phyloP scores from a whole-genome alignment of 1,139 yeast species.

The Geotrichum reessii region DNA sequence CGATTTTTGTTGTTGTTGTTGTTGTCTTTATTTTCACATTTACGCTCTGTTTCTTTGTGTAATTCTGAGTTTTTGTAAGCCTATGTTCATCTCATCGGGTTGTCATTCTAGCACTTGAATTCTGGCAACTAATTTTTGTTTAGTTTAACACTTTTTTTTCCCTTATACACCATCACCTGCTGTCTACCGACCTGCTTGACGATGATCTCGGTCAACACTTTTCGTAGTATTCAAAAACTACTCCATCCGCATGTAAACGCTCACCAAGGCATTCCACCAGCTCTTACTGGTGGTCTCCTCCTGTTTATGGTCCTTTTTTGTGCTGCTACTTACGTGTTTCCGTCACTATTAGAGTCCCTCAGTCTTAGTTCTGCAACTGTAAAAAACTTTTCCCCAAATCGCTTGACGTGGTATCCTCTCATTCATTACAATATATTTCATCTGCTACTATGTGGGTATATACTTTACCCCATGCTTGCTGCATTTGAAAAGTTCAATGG shows the following conservation, averaged over 20 bases:
- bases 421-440: constrained; percentile 61
- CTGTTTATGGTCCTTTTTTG: constrained; percentile 48
- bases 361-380: constrained; percentile 54
- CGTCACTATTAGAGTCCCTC: constrained; percentile 37
- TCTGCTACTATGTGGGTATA: constrained; percentile 55
- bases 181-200: background rate
- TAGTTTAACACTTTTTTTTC: background rate
- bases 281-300: constrained; percentile 59
- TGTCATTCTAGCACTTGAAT: background rate
- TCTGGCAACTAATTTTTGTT: background rate
- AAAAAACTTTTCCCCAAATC: constrained; percentile 41
- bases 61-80: background rate
- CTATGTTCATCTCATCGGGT: background rate
- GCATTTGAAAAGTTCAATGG: constrained; percentile 70
- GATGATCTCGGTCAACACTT: constrained; percentile 8
- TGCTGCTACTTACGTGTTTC: constrained; percentile 34
- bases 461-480: constrained; percentile 57
- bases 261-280: constrained; percentile 44
- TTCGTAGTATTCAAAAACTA: constrained; percentile 7
- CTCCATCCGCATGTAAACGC: constrained; percentile 13
- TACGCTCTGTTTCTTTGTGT: background rate
- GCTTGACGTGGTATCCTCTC: constrained; percentile 70
- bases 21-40: background rate
- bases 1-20: background rate
- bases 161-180: background rate